Percentiles rank a stretch among this genome's conserved stretches.
Evolutionary conservation across 805 yeast species (phyloP).

Genomic region (Metschnikowia similis): DNA sequence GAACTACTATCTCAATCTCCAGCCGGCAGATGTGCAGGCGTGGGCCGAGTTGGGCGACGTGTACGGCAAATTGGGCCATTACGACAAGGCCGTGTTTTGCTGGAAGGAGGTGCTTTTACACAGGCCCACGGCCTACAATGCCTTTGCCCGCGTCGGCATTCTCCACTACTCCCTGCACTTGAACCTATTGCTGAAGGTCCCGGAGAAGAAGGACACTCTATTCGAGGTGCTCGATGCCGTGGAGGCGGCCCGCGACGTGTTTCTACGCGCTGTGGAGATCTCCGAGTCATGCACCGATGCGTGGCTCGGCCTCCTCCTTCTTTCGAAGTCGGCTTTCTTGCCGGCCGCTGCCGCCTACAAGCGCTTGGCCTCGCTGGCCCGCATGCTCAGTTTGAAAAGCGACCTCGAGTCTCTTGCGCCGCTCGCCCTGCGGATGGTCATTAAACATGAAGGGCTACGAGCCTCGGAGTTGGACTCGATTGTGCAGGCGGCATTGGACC

Average conservation of each 20-base stretch:
- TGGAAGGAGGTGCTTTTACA: slow-evolving; percentile 66
- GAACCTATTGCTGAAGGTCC: slow-evolving; percentile 10
- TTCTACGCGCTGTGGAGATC: slow-evolving; percentile 70
- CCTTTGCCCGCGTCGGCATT: slow-evolving; percentile 58
- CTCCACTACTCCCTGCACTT: slow-evolving; percentile 29
- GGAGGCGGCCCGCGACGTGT: slow-evolving; percentile 41
- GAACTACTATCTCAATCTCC: slow-evolving; percentile 50
- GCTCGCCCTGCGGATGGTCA: slow-evolving; percentile 20
- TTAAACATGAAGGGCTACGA: slow-evolving; percentile 11
- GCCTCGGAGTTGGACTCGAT: not conserved
- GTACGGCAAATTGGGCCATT: slow-evolving; percentile 59
- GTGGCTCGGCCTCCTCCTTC: slow-evolving; percentile 63
- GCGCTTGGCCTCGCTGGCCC: slow-evolving; percentile 15
- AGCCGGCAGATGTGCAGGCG: slow-evolving; percentile 70
- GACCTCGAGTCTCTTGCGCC: slow-evolving; percentile 22
- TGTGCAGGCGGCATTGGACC: not conserved
- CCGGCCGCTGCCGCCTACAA: slow-evolving; percentile 16
- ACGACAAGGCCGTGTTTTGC: slow-evolving; percentile 61
- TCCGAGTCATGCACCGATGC: slow-evolving; percentile 65
- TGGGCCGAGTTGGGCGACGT: slow-evolving; percentile 75
- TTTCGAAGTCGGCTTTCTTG: slow-evolving; percentile 15
- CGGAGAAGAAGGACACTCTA: slow-evolving; percentile 28
- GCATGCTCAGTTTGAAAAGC: slow-evolving; percentile 18
- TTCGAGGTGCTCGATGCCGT: slow-evolving; percentile 23
- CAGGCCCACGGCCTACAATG: slow-evolving; percentile 65